Base-by-base conservation (phyloP, 768 basidiomycete species). In the Russula sp. region DNA sequence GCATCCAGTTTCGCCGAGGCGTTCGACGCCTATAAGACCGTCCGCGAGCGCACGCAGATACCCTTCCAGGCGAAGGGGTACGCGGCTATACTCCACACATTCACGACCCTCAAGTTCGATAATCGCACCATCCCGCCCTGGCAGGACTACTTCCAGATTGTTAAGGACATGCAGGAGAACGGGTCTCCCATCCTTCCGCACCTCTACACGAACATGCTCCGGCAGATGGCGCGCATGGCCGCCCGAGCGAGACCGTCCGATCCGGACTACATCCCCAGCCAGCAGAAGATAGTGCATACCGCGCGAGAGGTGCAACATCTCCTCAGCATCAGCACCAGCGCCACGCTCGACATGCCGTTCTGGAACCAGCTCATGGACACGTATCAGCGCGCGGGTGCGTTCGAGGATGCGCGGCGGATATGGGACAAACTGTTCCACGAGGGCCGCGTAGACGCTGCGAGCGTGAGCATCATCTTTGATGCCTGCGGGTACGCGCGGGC, bases 321-420 rank as follows among this genome's bases (percentile, higher is more conserved):
- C 59, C 78, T 96, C 69, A 86, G 84, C n/a, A 77, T 94, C 45
- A 91, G 94, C 68, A 78, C 87, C 14, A 79, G 83, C n/a, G 73
- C 85, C 6, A 79, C 85, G 9, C 87, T 91, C 2, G 87, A 93
- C 66, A 63, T 56, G 6, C 56, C 57, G 6, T 66, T 62, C 55
- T 63, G 88, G 81, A 95, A 93, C 70, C 83, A 90, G 68, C 75
- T 97, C 63, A 91, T 97, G 88, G 83, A 91, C 71, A 85, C 90
- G 0, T 98, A 95, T 73, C 85, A 89, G 67, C 85, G 85, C n/a
- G 77, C 86, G 7, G 84, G 83, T 5, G 84, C 83, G 61, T 88
- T 86, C 63, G 75, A 74, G 1, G 87, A 90, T 60, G 85, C 88
- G 16, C 86, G 83, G 66, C 79, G 85, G 39, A 79, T 96, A 3